Evolutionary conservation across 2,329 filamentous ascomycete genomes (phyloP).

Genomic region (Fusarium austroafricanum): DNA sequence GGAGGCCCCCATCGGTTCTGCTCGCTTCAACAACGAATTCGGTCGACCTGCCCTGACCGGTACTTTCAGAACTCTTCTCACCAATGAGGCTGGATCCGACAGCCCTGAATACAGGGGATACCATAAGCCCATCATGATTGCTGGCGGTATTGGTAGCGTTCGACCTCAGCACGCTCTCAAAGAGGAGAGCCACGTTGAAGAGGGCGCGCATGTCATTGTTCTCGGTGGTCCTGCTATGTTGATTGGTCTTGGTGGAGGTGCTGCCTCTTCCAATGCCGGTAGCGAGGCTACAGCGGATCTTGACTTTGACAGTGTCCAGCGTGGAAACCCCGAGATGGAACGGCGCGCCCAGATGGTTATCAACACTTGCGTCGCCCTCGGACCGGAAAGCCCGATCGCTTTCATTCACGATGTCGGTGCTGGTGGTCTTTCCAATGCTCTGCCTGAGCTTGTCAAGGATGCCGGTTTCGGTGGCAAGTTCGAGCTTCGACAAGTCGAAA

Average conservation of each 20-base stretch:
- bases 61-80: constrained; percentile 91
- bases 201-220: constrained; percentile 91
- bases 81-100: constrained; percentile 61
- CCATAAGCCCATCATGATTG: constrained; percentile 99
- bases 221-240: constrained; percentile 97
- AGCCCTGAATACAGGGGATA: constrained; percentile 83
- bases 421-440: constrained; percentile 79
- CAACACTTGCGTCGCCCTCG: constrained; percentile 89
- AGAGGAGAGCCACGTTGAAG: constrained; percentile 78
- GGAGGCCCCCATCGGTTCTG: constrained; percentile 94
- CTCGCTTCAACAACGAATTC: constrained; percentile 98
- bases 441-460: constrained; percentile 87
- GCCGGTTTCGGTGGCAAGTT: constrained; percentile 91
- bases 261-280: constrained; percentile 90
- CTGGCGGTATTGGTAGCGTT: constrained; percentile 93
- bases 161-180: constrained; percentile 92
- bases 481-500: constrained; percentile 94
- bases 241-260: constrained; percentile 94
- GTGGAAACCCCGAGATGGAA: constrained; percentile 97
- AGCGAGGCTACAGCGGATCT: constrained; percentile 90
- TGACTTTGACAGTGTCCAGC: constrained; percentile 96
- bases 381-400: constrained; percentile 86
- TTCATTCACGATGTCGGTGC: constrained; percentile 99
- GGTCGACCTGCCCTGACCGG: constrained; percentile 89
- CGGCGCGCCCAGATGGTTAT: constrained; percentile 97